Conservation (phyloP, 495 filamentous ascomycete species). For the Glonium stellatum region DNA sequence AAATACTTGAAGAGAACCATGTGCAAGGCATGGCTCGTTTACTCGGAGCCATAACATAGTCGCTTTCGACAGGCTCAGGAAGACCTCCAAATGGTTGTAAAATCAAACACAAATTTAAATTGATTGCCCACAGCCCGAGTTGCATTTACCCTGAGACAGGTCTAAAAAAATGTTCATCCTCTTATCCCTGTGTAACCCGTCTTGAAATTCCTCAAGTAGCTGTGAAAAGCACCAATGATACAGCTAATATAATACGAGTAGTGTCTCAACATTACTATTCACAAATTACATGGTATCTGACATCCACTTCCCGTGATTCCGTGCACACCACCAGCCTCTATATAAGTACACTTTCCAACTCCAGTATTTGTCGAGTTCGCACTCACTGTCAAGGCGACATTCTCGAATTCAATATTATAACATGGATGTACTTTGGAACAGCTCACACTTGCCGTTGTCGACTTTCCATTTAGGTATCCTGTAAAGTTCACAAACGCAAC, state of each 20-base stretch:
- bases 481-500: constrained; percentile 51
- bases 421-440: constrained; percentile 44
- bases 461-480: constrained; percentile 36
- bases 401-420: constrained; percentile 45
- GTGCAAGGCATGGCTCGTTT: too few relatives aligned
- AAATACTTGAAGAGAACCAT: neutral
- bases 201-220: too few relatives aligned
- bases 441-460: constrained; percentile 38
- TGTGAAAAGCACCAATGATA: too few relatives aligned
- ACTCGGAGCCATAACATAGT: too few relatives aligned
- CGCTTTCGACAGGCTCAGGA: neutral
- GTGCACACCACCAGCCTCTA: constrained; percentile 37
- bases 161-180: too few relatives aligned
- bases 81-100: neutral
- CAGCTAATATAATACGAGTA: too few relatives aligned
- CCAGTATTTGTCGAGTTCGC: constrained; percentile 34
- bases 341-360: constrained; percentile 40
- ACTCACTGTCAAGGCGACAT: constrained; percentile 31
- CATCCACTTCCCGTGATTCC: constrained; percentile 6
- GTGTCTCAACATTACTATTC: neutral
- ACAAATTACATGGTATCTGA: neutral
- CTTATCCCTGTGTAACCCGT: too few relatives aligned
- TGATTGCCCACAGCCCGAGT: neutral
- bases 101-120: neutral
- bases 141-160: too few relatives aligned